Percentiles rank a stretch among this genome's conserved stretches.
Evolutionary conservation across 176 grass and related monocot species (phyloP).

Genomic region (Cenchrus americanus): DNA sequence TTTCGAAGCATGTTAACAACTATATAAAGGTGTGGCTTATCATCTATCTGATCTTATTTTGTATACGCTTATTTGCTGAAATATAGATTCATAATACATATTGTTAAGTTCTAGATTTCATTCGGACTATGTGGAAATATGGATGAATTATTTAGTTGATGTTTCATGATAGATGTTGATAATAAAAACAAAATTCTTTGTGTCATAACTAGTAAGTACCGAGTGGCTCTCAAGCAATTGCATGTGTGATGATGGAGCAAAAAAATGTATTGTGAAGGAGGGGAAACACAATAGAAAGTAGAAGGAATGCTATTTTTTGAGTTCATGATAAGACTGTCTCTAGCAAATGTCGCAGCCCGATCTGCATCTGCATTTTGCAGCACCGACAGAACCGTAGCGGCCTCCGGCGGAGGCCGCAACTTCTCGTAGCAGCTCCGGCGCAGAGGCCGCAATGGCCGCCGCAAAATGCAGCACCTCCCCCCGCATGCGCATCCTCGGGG

Average conservation of each 20-base stretch:
- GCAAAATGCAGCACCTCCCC: too few species aligned
- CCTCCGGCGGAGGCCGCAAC: too few species aligned
- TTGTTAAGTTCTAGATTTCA: neutral
- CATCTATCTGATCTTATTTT: neutral
- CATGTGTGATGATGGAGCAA: neutral
- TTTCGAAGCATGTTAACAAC: constrained; percentile 80
- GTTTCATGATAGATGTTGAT: constrained; percentile 35
- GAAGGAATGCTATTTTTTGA: neutral
- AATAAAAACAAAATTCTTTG: neutral
- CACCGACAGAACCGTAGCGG: too few species aligned
- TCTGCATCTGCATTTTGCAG: too few species aligned
- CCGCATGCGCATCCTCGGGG: too few species aligned
- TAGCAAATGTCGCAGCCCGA: too few species aligned
- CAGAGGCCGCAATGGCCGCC: too few species aligned
- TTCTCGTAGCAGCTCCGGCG: too few species aligned
- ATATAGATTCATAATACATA: neutral
- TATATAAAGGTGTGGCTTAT: constrained; percentile 78
- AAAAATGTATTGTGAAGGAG: neutral
- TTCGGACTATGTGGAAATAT: neutral
- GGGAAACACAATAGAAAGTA: neutral
- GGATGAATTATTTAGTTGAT: neutral
- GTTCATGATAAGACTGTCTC: neutral
- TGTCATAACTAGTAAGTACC: neutral
- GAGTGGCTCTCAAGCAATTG: constrained; percentile 10
- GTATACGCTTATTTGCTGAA: neutral